These are phyloP conservation scores for Chlamydomonas schloesseri DNA, from an alignment of 139 green algal genomes.

Conservation along the genomic window DNA sequence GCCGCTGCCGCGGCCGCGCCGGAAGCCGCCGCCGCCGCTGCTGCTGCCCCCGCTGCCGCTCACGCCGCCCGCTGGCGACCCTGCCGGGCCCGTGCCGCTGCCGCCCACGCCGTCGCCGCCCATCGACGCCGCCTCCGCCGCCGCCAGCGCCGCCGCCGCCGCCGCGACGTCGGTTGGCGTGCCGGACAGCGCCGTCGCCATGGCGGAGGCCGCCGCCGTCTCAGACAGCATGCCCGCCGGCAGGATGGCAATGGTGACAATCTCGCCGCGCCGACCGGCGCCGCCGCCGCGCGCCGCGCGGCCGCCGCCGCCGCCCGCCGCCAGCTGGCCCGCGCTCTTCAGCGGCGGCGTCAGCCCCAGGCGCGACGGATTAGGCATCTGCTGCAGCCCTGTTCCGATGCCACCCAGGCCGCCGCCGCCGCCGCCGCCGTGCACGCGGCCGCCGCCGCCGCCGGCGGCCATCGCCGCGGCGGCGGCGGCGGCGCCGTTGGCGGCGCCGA, in stretches of 20 bases:
- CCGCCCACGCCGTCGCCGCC: background rate
- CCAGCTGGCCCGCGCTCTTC: conserved; percentile 14
- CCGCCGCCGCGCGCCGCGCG: too few relatives aligned
- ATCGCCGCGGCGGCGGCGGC: background rate
- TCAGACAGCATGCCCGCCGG: conserved; percentile 61
- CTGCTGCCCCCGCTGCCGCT: background rate
- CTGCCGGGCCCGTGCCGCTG: background rate
- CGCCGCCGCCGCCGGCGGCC: background rate
- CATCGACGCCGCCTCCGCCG: conserved; percentile 34
- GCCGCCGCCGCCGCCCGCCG: conserved; percentile 1
- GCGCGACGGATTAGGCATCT: conserved; percentile 27
- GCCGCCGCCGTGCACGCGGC: background rate
- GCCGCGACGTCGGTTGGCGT: conserved; percentile 25
- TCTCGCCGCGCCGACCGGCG: conserved; percentile 55
- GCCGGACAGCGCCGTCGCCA: conserved; percentile 12
- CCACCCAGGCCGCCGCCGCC: too few relatives aligned
- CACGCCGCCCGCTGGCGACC: background rate
- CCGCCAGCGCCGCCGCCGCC: conserved; percentile 34
- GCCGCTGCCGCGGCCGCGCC: background rate
- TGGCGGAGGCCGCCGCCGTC: background rate
- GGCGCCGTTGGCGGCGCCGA: background rate
- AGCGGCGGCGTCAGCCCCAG: conserved; percentile 39
- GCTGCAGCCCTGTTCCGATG: background rate
- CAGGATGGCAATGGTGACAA: conserved; percentile 82
- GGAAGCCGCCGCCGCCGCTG: too few relatives aligned